Base-by-base conservation (phyloP, 192 early-diverging fungal genomes). In the Diversispora eburnea region DNA sequence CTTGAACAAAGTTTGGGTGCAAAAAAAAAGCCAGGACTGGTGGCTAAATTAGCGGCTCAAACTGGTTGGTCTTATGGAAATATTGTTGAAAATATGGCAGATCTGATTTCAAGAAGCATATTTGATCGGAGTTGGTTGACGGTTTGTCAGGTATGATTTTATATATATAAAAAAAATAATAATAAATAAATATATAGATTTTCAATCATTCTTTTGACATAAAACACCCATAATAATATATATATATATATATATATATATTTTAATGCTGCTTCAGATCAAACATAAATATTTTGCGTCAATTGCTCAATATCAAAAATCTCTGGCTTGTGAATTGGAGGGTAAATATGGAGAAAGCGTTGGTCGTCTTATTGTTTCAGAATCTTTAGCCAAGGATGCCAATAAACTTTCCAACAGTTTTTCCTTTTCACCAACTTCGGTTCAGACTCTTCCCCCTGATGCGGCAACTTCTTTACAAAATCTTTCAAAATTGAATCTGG, bases 261-360 rank as follows among this genome's bases (percentile, higher is more conserved):
- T 25, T 59, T 59, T 25, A 10, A 59, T 7, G 20, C 8, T 52
- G 12, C 42, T 58, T 48, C 78, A 97, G 89, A 88, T 92, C 75
- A 99, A 99, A 80, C 83, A 87, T 72, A 94, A 93, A 76, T 89
- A 96, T 80, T 95, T 93, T 78, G 84, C 88, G 59, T 89, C 95
- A 9, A 75, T 95, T 61, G 88, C 95, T n/a, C 90, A 96, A 78
- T 92, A 92, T 79, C 90, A 97, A 80, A 87, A 89, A 54, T 88
- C 91, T 8, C 78, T 91, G 41, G 90, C 91, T 0, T 86, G 88
- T 67, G 92, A 94, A 71, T 69, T 82, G 22, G 92, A 95, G 42
- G 79, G 76, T 56, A 91, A 95, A 76, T 93, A 96, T 78, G 97
- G 96, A 66, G 88, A 95, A 70, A 78, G 84, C 61, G 93, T 98